Evolutionary conservation across 2,329 filamentous ascomycete species (phyloP).

Genomic region (Exophiala viscosa): DNA sequence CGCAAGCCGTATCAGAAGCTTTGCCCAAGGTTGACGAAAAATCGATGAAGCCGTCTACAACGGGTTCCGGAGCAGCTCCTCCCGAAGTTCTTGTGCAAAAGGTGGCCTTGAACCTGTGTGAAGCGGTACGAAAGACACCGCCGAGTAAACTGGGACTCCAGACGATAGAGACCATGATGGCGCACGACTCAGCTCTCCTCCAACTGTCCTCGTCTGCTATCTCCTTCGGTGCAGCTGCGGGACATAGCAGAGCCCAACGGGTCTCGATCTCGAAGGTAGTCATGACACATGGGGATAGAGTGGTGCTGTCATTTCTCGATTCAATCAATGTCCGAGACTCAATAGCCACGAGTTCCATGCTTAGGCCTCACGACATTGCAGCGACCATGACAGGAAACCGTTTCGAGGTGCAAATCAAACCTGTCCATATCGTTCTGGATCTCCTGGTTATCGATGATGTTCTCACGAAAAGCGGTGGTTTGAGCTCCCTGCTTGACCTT

Average conservation of each 20-base stretch:
- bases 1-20: constrained; percentile 11
- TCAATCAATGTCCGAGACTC: constrained; percentile 42
- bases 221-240: constrained; percentile 1
- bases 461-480: constrained; percentile 80
- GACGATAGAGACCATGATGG: constrained; percentile 12
- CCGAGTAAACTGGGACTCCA: constrained; percentile 15
- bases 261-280: constrained; percentile 38
- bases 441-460: constrained; percentile 79
- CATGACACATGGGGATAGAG: constrained; percentile 47
- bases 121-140: constrained; percentile 15
- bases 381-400: constrained; percentile 20
- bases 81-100: constrained; percentile 8
- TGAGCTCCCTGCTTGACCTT: constrained; percentile 87
- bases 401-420: constrained; percentile 69
- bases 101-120: constrained; percentile 17
- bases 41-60: neutral
- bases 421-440: constrained; percentile 72
- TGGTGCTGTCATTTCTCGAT: constrained; percentile 52
- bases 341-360: constrained; percentile 27
- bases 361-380: constrained; percentile 25
- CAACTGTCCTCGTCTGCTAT: constrained; percentile 14
- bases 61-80: neutral
- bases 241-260: constrained; percentile 4
- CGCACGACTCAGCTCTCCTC: constrained; percentile 14
- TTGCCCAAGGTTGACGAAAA: constrained; percentile 4